Conservation (phyloP, 352 stramenopile genomes). For the Thraustochytrium sp. region DNA sequence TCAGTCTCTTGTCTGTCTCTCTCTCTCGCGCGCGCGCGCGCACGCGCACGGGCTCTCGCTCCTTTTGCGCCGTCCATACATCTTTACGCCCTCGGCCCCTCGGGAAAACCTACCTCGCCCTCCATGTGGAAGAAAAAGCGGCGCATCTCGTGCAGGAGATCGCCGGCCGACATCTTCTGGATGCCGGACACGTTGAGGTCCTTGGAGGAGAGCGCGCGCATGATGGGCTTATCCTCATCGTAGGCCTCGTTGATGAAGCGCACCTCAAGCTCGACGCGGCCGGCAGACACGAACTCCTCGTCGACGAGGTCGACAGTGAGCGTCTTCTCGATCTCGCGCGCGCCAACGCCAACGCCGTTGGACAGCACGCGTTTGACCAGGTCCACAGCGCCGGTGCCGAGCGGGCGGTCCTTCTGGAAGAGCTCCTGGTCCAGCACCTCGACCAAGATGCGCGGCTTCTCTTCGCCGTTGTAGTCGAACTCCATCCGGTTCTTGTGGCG, state of each 20-base stretch:
- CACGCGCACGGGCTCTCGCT: too few relatives aligned
- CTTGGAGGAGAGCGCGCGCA: background rate
- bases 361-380: background rate
- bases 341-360: background rate
- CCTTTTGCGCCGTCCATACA: too few relatives aligned
- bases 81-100: background rate
- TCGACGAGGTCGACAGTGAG: background rate
- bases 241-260: conserved; percentile 22
- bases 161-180: background rate
- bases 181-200: background rate
- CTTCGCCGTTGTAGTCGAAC: conserved; percentile 16
- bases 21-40: too few relatives aligned
- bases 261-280: background rate
- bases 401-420: background rate
- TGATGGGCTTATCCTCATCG: background rate
- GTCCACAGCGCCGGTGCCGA: background rate
- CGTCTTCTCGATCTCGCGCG: background rate
- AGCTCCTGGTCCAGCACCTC: conserved; percentile 4
- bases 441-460: background rate
- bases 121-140: background rate
- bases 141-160: background rate
- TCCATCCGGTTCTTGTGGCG: background rate
- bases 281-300: conserved; percentile 1
- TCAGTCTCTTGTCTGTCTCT: too few relatives aligned
- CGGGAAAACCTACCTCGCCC: background rate